Conservation (phyloP, 257 asterid species). For the Marsdenia floribunda region DNA sequence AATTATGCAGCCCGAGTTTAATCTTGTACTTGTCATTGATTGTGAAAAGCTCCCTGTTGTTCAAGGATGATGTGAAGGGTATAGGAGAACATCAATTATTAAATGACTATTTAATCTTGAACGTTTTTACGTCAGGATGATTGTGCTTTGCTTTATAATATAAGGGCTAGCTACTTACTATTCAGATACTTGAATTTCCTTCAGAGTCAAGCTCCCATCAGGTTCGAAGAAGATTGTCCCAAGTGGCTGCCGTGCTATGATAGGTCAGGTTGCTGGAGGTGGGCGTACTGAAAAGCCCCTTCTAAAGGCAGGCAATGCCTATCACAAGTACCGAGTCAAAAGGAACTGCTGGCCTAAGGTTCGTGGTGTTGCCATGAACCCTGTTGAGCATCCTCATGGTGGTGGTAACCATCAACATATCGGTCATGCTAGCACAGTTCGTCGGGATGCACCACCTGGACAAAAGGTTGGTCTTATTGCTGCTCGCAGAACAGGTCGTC, state of each 20-base stretch:
- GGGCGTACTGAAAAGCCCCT: conserved; percentile 79
- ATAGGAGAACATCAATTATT: too few species aligned
- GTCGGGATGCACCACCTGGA: conserved; percentile 83
- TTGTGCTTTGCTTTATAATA: too few species aligned
- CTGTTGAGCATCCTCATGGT: conserved; percentile 83
- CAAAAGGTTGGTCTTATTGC: conserved; percentile 85
- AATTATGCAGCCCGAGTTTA: too few species aligned
- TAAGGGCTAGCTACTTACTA: too few species aligned
- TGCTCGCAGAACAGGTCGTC: conserved; percentile 80
- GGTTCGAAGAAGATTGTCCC: conserved; percentile 78
- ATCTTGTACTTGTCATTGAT: too few species aligned
- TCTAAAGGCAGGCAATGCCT: conserved; percentile 73
- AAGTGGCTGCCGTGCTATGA: conserved; percentile 78
- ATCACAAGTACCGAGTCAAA: conserved; percentile 71
- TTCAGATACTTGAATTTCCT: neutral
- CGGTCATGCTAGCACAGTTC: conserved; percentile 78
- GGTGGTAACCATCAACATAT: conserved; percentile 90
- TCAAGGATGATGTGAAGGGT: too few species aligned
- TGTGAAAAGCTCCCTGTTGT: too few species aligned
- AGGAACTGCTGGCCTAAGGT: conserved; percentile 80
- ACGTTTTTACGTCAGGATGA: too few species aligned
- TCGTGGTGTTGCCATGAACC: conserved; percentile 92
- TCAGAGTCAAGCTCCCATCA: conserved; percentile 71
- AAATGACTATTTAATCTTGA: too few species aligned
- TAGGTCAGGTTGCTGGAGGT: conserved; percentile 85